phyloP scores from a whole-genome alignment of 2,329 filamentous ascomycete genomes.

The Simplicillium sp. region DNA sequence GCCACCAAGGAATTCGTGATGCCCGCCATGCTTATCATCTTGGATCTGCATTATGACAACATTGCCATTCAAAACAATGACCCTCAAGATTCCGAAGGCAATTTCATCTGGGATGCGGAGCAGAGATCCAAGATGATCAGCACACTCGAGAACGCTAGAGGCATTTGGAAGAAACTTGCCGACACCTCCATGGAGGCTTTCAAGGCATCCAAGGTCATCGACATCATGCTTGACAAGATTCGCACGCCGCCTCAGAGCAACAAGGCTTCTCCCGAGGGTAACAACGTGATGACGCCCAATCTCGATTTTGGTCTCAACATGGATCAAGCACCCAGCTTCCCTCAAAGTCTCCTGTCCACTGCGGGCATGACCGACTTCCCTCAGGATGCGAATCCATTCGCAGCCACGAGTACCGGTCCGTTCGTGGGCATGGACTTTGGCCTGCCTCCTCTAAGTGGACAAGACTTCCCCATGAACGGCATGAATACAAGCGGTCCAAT shows the following conservation, averaged over 20 bases:
- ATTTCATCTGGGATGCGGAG: conserved; percentile 45
- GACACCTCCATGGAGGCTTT: conserved; percentile 81
- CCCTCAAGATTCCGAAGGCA: conserved; percentile 29
- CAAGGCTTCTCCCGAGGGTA: conserved; percentile 7
- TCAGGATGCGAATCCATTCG: conserved; percentile 17
- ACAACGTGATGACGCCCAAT: conserved; percentile 9
- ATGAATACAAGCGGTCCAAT: conserved; percentile 15
- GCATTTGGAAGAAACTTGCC: conserved; percentile 72
- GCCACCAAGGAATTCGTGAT: conserved; percentile 80
- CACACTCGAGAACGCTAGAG: conserved; percentile 60
- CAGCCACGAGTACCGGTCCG: conserved; percentile 25
- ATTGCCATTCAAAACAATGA: conserved; percentile 31
- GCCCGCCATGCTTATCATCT: conserved; percentile 72
- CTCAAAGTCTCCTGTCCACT: conserved; percentile 14
- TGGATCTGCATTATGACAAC: conserved; percentile 70
- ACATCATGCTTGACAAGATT: conserved; percentile 76
- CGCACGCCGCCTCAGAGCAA: conserved; percentile 17
- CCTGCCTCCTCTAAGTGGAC: conserved; percentile 18
- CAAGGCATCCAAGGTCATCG: conserved; percentile 75
- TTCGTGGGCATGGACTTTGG: conserved; percentile 37
- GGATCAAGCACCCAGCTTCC: conserved; percentile 14
- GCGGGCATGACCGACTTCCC: conserved; percentile 16
- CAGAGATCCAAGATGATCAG: conserved; percentile 67
- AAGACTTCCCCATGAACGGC: conserved; percentile 20
- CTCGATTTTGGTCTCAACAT: conserved; percentile 30